Conservation (phyloP, 805 yeast species). For the Hanseniaspora mollemarum region DNA sequence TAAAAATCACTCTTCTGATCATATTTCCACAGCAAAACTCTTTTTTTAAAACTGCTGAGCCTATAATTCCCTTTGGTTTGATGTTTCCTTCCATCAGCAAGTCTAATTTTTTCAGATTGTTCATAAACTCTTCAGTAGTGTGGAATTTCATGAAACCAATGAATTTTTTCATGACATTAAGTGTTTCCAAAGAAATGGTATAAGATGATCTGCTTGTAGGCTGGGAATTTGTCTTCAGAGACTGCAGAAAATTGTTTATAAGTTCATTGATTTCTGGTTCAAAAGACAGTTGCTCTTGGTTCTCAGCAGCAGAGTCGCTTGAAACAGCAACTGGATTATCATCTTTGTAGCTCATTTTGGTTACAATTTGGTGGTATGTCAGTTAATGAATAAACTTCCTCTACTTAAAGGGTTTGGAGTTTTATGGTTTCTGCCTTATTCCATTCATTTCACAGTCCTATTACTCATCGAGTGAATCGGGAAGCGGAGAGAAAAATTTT, state of each 20-base stretch:
- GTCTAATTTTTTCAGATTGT: constrained; percentile 47
- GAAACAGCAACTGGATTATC: not conserved
- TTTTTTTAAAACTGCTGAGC: constrained; percentile 64
- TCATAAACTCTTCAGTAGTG: constrained; percentile 15
- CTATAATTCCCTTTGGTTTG: constrained; percentile 15
- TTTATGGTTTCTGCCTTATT: too few relatives aligned
- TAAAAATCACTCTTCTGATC: constrained; percentile 74
- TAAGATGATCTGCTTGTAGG: constrained; percentile 36
- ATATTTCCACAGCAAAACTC: constrained; percentile 85
- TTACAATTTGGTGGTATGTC: too few relatives aligned
- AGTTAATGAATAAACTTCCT: too few relatives aligned
- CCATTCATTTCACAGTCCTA: too few relatives aligned
- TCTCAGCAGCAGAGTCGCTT: not conserved
- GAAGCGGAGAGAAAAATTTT: too few relatives aligned
- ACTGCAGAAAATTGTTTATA: constrained; percentile 13
- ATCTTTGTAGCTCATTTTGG: not conserved
- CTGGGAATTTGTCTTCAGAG: constrained; percentile 12
- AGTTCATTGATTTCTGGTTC: constrained; percentile 16
- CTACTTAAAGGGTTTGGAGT: too few relatives aligned
- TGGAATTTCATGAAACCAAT: constrained; percentile 49
- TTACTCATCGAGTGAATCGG: too few relatives aligned
- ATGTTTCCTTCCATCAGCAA: constrained; percentile 36
- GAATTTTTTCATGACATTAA: constrained; percentile 76
- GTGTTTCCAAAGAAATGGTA: constrained; percentile 72
- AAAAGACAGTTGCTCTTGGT: constrained; percentile 4